Conservation (phyloP, 176 grass and related monocot species). For the Avena insularis region DNA sequence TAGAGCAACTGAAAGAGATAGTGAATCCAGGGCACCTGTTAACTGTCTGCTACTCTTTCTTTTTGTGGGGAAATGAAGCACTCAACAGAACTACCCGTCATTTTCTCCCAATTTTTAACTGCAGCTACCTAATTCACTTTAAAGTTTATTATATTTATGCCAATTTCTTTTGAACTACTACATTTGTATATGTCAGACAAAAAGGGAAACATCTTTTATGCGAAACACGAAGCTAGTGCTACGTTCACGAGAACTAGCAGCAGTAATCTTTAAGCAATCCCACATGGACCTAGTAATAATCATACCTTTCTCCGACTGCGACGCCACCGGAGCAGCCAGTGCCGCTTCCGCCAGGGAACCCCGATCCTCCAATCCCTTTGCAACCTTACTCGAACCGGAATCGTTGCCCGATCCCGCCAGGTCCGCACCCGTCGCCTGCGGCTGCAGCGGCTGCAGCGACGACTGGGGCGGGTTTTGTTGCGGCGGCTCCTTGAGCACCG, state of each 20-base stretch:
- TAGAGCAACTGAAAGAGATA: not conserved
- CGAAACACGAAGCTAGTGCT: slow-evolving; percentile 11
- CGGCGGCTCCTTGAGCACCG: slow-evolving; percentile 66
- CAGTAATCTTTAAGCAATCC: slow-evolving; percentile 4
- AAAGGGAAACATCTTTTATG: not conserved
- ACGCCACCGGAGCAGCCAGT: not conserved
- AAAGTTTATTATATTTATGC: not conserved
- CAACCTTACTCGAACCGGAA: not conserved
- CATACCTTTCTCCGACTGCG: slow-evolving; percentile 50
- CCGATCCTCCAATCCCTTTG: slow-evolving; percentile 43
- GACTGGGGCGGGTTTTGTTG: slow-evolving; percentile 41
- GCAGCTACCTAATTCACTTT: not conserved
- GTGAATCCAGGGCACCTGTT: too few species aligned
- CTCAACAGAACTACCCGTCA: not conserved
- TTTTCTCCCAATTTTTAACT: not conserved
- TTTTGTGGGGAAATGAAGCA: not conserved
- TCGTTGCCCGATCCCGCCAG: not conserved
- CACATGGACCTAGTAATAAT: slow-evolving; percentile 5
- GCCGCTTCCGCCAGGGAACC: not conserved
- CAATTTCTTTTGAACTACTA: not conserved
- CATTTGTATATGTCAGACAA: not conserved
- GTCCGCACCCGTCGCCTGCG: not conserved
- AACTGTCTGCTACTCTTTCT: not conserved
- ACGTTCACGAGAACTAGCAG: slow-evolving; percentile 16
- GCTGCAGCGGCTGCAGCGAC: slow-evolving; percentile 16